Evolutionary conservation across 2,329 filamentous ascomycete species (phyloP), one percentile per base, ranked within the genome.

Genomic region (Rhynchosporium agropyri): DNA sequence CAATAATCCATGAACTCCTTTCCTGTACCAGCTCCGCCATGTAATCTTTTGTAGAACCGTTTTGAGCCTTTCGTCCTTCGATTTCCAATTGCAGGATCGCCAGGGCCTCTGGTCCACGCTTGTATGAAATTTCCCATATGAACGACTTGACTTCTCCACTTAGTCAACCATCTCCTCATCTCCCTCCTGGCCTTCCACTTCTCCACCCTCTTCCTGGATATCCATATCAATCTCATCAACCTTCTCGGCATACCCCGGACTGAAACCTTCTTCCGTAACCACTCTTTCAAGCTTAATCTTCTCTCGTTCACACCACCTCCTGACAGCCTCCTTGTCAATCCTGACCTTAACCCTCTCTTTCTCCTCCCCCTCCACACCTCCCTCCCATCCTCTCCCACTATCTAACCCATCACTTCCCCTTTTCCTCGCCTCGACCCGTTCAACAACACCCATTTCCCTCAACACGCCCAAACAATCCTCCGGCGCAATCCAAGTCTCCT

Each of bases 381-480:
- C 4, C 87, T 83, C 70, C 82, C 83, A 61, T 50, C 94, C 73
- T 58, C 82, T 54, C 20, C 65, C 65, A n/a, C 70, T 71, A 70
- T 91, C 81, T 61, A 87, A 71, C 28, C 76, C 77, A 38, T 87
- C 81, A n/a, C 81, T 76, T 12, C 82, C 78, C 48, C 50, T 73
- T 68, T 51, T 72, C 70, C 60, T 75, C 65, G 2, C 79, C 79
- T 79, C 83, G 68, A 54, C 40, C 38, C 43, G 80, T 76, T 86
- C 76, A 54, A 89, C 80, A 42, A 95, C 79, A 8, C 84, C 87
- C 91, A 97, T 97, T 63, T 91, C 88, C 64, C 89, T 86, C 60
- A 97, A 78, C 29, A 92, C 87, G 0, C 80, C 80, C 49, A 96
- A 83, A 63, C 94, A 91, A 76, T 98, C 94, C 49, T 97, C 94